Evolutionary conservation across 257 asterid species (phyloP).

Genomic region (Echium plantagineum): DNA sequence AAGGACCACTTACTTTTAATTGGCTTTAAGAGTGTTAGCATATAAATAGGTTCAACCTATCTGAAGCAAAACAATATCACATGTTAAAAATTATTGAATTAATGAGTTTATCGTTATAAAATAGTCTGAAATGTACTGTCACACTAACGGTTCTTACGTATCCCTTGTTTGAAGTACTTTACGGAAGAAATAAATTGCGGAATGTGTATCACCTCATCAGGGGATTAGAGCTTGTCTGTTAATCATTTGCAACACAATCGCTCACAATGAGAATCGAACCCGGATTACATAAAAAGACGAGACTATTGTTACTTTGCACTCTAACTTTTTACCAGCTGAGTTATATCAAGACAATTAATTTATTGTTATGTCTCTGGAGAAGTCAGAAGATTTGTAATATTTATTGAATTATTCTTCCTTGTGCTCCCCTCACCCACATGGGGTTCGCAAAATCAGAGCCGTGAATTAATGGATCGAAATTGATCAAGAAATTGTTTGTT

Average conservation of each 20-base stretch:
- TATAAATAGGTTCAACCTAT: conserved; percentile 22
- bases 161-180: no score
- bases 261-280: no score
- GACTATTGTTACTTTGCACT: no score
- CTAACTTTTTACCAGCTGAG: no score
- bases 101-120: conserved; percentile 9
- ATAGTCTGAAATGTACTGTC: no score
- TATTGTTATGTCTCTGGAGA: conserved; percentile 13
- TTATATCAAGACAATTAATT: no score
- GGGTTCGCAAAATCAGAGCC: conserved; percentile 22
- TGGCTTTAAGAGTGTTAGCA: background rate
- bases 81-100: conserved; percentile 13
- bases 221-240: no score
- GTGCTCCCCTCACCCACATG: conserved; percentile 36
- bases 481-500: conserved; percentile 1
- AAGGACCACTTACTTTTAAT: background rate
- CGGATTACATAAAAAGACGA: no score
- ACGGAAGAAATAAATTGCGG: no score
- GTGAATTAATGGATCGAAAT: conserved; percentile 28
- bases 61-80: conserved; percentile 23
- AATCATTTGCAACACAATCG: no score
- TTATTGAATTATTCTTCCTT: conserved; percentile 32
- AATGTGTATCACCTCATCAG: no score
- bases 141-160: no score
- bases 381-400: conserved; percentile 13